Conservation (phyloP, 2,329 filamentous ascomycete species). For the Cercospora zeae-maydis region DNA sequence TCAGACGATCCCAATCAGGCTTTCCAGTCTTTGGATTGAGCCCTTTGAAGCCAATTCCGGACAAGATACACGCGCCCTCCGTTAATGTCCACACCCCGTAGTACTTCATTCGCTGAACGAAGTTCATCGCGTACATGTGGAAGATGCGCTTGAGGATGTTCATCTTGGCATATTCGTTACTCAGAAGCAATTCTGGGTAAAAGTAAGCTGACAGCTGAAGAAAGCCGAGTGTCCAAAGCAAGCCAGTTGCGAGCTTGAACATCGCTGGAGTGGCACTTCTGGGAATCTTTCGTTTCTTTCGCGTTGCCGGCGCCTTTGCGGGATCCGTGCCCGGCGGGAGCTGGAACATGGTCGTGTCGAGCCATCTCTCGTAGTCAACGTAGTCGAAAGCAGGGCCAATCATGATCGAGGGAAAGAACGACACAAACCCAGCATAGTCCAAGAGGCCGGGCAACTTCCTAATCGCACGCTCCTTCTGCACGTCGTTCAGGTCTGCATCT, state of each 20-base stretch:
- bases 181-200: slow-evolving; percentile 59
- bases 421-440: slow-evolving; percentile 83
- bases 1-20: slow-evolving; percentile 82
- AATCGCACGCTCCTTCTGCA: slow-evolving; percentile 79
- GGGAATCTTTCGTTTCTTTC: slow-evolving; percentile 88
- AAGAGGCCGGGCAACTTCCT: slow-evolving; percentile 68
- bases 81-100: slow-evolving; percentile 94
- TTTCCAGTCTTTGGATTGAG: slow-evolving; percentile 80
- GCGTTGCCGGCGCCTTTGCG: slow-evolving; percentile 75
- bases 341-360: slow-evolving; percentile 93
- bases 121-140: slow-evolving; percentile 76
- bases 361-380: slow-evolving; percentile 85
- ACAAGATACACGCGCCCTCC: slow-evolving; percentile 90
- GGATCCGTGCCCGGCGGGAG: slow-evolving; percentile 77
- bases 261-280: slow-evolving; percentile 82
- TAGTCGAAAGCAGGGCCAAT: slow-evolving; percentile 93
- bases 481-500: slow-evolving; percentile 74
- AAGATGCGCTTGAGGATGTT: slow-evolving; percentile 70
- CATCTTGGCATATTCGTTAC: slow-evolving; percentile 64
- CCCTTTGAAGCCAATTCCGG: slow-evolving; percentile 91
- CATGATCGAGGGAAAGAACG: slow-evolving; percentile 92
- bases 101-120: slow-evolving; percentile 84
- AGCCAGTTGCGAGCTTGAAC: slow-evolving; percentile 68
- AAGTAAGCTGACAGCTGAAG: slow-evolving; percentile 69
- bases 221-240: slow-evolving; percentile 77